These are phyloP conservation scores for Gentiana macrophylla DNA, from an alignment of 257 asterid species.

Conservation along the genomic window DNA sequence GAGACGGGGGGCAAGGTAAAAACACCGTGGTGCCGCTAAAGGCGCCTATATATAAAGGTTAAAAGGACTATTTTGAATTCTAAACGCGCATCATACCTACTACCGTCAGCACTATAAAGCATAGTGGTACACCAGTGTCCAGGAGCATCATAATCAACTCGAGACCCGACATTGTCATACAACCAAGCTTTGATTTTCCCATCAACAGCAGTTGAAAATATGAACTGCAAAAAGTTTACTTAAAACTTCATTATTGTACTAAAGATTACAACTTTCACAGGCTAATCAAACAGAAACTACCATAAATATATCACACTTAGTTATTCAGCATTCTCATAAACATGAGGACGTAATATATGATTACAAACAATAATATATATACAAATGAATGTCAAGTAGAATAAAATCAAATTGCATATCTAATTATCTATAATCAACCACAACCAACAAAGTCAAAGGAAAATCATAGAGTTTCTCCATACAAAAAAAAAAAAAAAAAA, in stretches of 20 bases:
- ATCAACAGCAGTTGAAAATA: slow-evolving; percentile 90
- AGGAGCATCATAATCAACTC: slow-evolving; percentile 99
- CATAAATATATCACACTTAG: background rate
- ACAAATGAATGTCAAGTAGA: too few relatives aligned
- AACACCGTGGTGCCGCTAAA: too few relatives aligned
- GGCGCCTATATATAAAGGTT: background rate
- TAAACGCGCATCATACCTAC: slow-evolving; percentile 41
- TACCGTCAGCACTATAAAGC: slow-evolving; percentile 97
- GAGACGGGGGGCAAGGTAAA: background rate
- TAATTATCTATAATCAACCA: too few relatives aligned
- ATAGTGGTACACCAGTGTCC: slow-evolving; percentile 95
- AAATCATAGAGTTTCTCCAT: too few relatives aligned
- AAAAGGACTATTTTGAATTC: background rate
- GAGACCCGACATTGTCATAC: slow-evolving; percentile 86
- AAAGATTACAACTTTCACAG: background rate
- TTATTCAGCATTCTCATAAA: too few relatives aligned
- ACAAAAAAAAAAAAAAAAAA: too few relatives aligned
- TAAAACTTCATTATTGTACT: slow-evolving; percentile 8
- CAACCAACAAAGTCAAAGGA: too few relatives aligned
- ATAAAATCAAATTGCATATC: too few relatives aligned
- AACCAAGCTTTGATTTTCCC: slow-evolving; percentile 99
- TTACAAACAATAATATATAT: too few relatives aligned
- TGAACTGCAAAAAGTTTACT: slow-evolving; percentile 49
- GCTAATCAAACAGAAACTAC: background rate
- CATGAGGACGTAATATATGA: too few relatives aligned